phyloP scores from a whole-genome alignment of 2,329 filamentous ascomycete species.

The Fusarium udum region DNA sequence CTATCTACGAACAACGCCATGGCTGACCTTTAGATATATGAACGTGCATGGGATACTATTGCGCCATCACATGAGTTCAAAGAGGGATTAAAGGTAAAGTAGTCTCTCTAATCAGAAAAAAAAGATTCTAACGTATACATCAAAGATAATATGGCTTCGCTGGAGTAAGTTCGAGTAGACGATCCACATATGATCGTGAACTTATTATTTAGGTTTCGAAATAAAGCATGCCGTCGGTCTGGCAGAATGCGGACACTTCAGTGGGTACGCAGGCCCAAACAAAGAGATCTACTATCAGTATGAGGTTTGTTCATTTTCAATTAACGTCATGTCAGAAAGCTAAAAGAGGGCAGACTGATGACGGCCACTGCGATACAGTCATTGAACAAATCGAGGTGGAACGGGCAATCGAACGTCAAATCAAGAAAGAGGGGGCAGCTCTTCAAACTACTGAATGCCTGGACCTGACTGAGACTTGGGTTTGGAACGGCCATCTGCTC shows the following conservation, averaged over 20 bases:
- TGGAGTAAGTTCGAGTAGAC: background rate
- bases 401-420: background rate
- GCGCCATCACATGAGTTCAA: background rate
- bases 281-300: background rate
- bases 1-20: fast-evolving
- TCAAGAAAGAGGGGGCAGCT: background rate
- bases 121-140: fast-evolving
- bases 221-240: background rate
- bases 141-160: background rate
- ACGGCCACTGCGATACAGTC: background rate
- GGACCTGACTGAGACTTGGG: background rate
- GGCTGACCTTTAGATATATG: background rate
- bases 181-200: fast-evolving
- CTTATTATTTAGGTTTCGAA: background rate
- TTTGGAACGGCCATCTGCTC: background rate
- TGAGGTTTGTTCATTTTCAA: background rate
- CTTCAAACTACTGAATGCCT: background rate
- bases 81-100: background rate
- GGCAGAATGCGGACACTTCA: background rate
- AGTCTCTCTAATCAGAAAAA: too few species aligned
- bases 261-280: background rate
- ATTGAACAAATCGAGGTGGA: background rate
- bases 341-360: background rate
- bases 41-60: background rate
- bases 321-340: fast-evolving